Evolutionary conservation across 192 early-diverging fungal species (phyloP), one percentile per base, ranked within the genome.

Genomic region (Kickxella alabastrina): DNA sequence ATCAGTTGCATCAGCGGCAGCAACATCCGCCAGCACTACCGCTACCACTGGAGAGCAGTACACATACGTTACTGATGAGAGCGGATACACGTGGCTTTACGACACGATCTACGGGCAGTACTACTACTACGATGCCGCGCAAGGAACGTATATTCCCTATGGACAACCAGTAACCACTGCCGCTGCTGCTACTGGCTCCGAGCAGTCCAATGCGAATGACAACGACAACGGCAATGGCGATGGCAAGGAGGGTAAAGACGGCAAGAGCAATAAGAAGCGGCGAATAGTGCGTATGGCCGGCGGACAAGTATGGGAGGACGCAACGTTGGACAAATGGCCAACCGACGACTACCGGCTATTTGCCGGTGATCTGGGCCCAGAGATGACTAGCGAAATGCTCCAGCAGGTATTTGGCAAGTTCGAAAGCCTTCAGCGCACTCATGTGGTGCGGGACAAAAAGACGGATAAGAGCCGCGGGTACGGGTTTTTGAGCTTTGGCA

Each of bases 241-340:
- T 17, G 52, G 18, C 10, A 56, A 56, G 18, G 46, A 56, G 19
- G 74, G 66, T 32, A 54, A 68, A 22, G 62, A 62, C 12, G 59
- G 61, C 23, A 78, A 78, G 12, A 12, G 6, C 49, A 77, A 42
- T 22, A 87, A 87, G 60, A 80, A 82, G 41, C 84, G 82, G 34
- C 80, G 81, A 13, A 69, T 88, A 5, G 59, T 94, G 25, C 72
- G 95, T 27, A 81, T 83, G 28, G 95, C 92, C 0, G 95, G 91
- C 43, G 95, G 95, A 15, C 85, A 93, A 61, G 80, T 87, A 22
- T 98, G 95, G 95, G 92, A 96, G 56, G 95, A 98, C 53, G 49
- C 78, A 15, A 85, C 90, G 6, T 63, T 98, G 35, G 72, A 81
- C 37, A 88, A 92, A 18, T 98, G 93, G 90, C 89, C 92, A 46